These are phyloP conservation scores for Inonotus hispidus DNA, from an alignment of 1,284 basidiomycete genomes.

Conservation along the genomic window DNA sequence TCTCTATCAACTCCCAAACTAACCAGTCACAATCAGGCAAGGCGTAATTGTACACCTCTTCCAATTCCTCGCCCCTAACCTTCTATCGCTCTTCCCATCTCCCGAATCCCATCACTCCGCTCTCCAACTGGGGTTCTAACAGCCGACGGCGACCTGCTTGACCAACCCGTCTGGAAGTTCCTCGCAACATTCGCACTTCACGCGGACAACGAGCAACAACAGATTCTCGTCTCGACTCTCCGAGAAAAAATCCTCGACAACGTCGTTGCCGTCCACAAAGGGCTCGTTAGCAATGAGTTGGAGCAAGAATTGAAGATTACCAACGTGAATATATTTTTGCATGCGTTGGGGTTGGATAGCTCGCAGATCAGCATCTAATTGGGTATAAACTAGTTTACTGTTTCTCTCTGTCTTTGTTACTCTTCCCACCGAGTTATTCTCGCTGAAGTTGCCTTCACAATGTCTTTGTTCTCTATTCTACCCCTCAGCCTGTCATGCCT, in stretches of 20 bases:
- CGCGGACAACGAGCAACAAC: constrained; percentile 80
- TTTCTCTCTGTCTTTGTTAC: constrained; percentile 16
- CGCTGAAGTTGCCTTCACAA: not conserved
- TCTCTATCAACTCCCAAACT: constrained; percentile 2
- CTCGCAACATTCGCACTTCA: constrained; percentile 86
- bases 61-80: constrained; percentile 67
- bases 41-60: constrained; percentile 83
- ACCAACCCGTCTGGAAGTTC: constrained; percentile 92
- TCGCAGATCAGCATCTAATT: constrained; percentile 65
- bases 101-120: constrained; percentile 54
- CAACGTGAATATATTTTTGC: constrained; percentile 84
- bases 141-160: constrained; percentile 61
- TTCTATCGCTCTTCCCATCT: constrained; percentile 86
- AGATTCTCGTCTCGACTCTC: constrained; percentile 82
- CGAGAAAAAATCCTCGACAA: constrained; percentile 92
- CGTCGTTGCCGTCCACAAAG: constrained; percentile 72
- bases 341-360: constrained; percentile 81
- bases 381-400: constrained; percentile 10
- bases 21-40: constrained; percentile 47
- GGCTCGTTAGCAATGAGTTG: constrained; percentile 64
- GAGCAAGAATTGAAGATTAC: constrained; percentile 61
- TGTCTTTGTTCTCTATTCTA: not conserved
- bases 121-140: constrained; percentile 28
- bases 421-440: not conserved
- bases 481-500: not conserved